Conservation (phyloP, 495 filamentous ascomycete genomes). For the Penicillium argentinense region DNA sequence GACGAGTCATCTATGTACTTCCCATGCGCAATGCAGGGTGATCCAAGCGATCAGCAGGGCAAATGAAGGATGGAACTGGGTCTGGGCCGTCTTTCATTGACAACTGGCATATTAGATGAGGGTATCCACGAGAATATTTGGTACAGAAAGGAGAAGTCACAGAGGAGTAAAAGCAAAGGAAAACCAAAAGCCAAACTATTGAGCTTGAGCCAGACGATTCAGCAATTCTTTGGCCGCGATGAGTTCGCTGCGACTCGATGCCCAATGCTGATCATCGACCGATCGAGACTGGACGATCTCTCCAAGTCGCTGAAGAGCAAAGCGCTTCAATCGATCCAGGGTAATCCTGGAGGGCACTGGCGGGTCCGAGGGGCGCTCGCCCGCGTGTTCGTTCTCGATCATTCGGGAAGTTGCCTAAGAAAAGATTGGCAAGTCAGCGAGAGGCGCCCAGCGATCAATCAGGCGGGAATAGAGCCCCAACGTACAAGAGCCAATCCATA, state of each 20-base stretch:
- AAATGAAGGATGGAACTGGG: not conserved
- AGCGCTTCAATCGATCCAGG: constrained; percentile 65
- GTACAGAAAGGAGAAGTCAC: not conserved
- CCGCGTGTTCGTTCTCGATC: constrained; percentile 14
- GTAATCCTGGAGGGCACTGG: constrained; percentile 44
- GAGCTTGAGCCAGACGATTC: constrained; percentile 30
- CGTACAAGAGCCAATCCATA: constrained; percentile 83
- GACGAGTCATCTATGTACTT: constrained; percentile 4
- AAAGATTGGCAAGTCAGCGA: too few relatives aligned
- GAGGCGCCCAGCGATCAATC: not conserved
- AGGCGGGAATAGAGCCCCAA: not conserved
- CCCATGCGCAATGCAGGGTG: constrained; percentile 1
- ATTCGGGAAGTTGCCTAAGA: constrained; percentile 22
- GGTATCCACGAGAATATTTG: constrained; percentile 1
- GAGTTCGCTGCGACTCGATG: constrained; percentile 72
- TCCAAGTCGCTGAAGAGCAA: constrained; percentile 70
- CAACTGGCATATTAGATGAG: not conserved
- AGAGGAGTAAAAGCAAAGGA: not conserved
- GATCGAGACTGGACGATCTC: constrained; percentile 68
- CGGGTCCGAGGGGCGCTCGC: constrained; percentile 1
- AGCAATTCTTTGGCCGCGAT: constrained; percentile 75
- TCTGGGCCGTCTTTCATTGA: not conserved
- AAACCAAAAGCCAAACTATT: constrained; percentile 22
- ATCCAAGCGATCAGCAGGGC: not conserved
- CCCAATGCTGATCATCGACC: constrained; percentile 58